Conservation (phyloP, 108 stramenopile genomes). For the Nitzschia sp. region DNA sequence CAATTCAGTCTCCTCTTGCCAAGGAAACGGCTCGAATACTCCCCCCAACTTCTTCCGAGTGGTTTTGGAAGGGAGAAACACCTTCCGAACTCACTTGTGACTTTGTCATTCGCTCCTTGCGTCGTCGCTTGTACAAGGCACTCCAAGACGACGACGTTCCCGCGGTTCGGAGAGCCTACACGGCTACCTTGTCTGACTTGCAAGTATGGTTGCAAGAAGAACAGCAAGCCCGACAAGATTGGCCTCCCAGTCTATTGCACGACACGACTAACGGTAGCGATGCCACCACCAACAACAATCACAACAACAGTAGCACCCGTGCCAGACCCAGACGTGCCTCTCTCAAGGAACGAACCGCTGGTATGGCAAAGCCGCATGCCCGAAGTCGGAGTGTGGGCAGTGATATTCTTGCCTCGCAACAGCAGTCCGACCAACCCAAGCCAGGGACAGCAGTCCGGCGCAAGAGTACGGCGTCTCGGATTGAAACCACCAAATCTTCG, state of each 20-base stretch:
- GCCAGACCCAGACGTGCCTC: not conserved
- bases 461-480: not conserved
- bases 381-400: not conserved
- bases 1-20: not conserved
- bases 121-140: constrained; percentile 51
- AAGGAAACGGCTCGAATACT: not conserved
- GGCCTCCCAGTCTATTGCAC: not conserved
- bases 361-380: not conserved
- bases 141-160: constrained; percentile 36
- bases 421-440: not conserved
- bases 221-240: constrained; percentile 12
- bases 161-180: constrained; percentile 30
- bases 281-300: not conserved
- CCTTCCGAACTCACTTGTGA: constrained; percentile 1
- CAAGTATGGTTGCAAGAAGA: constrained; percentile 35
- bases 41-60: constrained; percentile 3
- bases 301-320: not conserved
- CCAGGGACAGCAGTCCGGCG: not conserved
- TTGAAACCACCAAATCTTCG: not conserved
- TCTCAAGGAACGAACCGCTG: too few relatives aligned
- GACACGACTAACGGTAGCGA: not conserved
- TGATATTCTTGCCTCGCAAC: not conserved
- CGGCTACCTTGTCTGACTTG: constrained; percentile 34
- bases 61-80: constrained; percentile 2
- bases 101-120: constrained; percentile 40